A percentile compares a stretch with the other conserved stretches of the same genome.
These are phyloP conservation scores for Saksenaea oblongispora DNA, from an alignment of 371 early-diverging fungal genomes.

Conservation along the genomic window DNA sequence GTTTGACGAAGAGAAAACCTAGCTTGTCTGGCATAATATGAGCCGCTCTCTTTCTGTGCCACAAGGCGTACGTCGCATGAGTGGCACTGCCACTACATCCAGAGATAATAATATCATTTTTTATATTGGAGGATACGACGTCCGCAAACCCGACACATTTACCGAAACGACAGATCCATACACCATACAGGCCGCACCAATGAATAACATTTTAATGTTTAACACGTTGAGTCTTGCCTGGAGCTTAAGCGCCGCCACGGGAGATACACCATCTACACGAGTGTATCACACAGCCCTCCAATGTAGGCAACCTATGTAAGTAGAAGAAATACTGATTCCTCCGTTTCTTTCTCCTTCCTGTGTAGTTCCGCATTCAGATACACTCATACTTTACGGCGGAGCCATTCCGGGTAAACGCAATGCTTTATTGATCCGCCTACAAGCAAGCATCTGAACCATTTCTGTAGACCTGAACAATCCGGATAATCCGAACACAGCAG, in stretches of 20 bases:
- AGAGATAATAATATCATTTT: conserved; percentile 10
- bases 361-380: not conserved
- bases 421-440: not conserved
- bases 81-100: conserved; percentile 11
- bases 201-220: conserved; percentile 13
- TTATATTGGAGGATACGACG: conserved; percentile 19
- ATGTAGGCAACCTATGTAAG: not conserved
- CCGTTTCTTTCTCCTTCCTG: not conserved
- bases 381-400: not conserved
- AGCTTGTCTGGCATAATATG: no score
- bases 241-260: not conserved
- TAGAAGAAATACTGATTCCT: not conserved
- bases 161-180: not conserved
- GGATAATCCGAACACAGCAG: not conserved
- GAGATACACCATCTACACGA: conserved; percentile 11
- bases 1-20: no score
- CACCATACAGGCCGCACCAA: not conserved
- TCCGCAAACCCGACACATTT: not conserved
- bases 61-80: not conserved
- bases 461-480: not conserved
- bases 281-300: conserved; percentile 13
- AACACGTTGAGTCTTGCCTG: conserved; percentile 6
- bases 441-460: not conserved
- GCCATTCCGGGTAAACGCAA: not conserved
- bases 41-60: not conserved